These are phyloP conservation scores for Dendrocalamus sinicus DNA, from an alignment of 176 grass and related monocot species.

Conservation along the genomic window DNA sequence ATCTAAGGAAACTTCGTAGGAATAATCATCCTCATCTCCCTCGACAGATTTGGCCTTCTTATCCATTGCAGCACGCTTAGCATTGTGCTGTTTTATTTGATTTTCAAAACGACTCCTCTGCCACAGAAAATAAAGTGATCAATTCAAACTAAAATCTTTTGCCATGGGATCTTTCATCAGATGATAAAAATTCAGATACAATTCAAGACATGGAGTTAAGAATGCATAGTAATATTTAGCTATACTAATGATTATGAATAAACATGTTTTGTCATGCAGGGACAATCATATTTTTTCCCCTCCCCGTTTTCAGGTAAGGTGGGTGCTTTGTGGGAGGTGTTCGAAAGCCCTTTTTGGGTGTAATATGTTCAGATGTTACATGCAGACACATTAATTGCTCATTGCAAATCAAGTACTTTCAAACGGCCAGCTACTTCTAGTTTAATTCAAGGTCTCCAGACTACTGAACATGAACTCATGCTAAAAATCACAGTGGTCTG, in stretches of 20 bases:
- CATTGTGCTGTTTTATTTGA: conserved; percentile 94
- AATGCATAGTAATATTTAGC: conserved; percentile 4
- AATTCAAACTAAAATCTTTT: conserved; percentile 4
- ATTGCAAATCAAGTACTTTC: conserved; percentile 28
- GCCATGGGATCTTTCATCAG: background rate
- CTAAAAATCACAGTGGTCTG: background rate
- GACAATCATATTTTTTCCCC: background rate
- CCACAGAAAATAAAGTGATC: conserved; percentile 22
- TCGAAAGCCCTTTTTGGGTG: background rate
- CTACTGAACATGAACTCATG: background rate
- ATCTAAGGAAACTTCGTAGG: conserved; percentile 92
- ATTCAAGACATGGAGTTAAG: conserved; percentile 6
- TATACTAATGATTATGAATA: conserved; percentile 17
- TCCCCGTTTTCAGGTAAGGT: background rate
- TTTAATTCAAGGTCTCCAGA: conserved; percentile 9
- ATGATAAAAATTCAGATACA: conserved; percentile 11
- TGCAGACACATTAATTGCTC: background rate
- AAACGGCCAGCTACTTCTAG: background rate
- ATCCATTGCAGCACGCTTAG: conserved; percentile 69
- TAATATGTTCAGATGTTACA: background rate
- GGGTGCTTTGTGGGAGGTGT: background rate
- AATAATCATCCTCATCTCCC: conserved; percentile 68
- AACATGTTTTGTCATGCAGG: conserved; percentile 1
- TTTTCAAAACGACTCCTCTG: conserved; percentile 93
- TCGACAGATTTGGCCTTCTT: conserved; percentile 62